A percentile compares a stretch with the other conserved stretches of the same genome.
These are phyloP conservation scores for Fusarium sp. DNA, from an alignment of 2,329 filamentous ascomycete genomes.

Conservation along the genomic window DNA sequence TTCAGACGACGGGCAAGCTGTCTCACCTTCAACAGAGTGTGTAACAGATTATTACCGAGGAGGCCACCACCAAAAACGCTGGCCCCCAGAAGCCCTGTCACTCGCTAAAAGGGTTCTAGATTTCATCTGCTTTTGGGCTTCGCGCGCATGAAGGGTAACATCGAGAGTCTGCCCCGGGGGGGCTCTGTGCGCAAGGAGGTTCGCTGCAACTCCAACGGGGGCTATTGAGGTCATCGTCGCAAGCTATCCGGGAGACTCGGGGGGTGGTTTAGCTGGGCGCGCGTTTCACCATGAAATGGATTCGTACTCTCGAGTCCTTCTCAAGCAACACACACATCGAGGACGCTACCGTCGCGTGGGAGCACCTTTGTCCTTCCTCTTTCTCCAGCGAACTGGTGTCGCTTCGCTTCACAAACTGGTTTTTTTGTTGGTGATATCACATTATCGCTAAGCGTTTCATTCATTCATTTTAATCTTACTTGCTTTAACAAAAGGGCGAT, in stretches of 20 bases:
- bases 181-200: conserved; percentile 27
- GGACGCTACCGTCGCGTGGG: conserved; percentile 8
- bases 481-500: conserved; percentile 13
- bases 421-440: conserved; percentile 22
- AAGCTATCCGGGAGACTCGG: conserved; percentile 5
- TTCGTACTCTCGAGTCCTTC: not conserved
- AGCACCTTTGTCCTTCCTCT: conserved; percentile 18
- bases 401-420: conserved; percentile 23
- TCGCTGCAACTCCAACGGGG: not conserved
- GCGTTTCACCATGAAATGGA: conserved; percentile 33
- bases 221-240: not conserved
- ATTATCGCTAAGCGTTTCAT: conserved; percentile 29
- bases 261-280: not conserved
- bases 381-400: conserved; percentile 26
- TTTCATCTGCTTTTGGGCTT: not conserved
- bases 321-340: not conserved
- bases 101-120: conserved; percentile 28
- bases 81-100: conserved; percentile 19
- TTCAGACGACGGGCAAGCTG: conserved; percentile 40
- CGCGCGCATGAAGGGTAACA: conserved; percentile 9
- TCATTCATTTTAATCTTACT: conserved; percentile 17
- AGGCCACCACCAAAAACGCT: conserved; percentile 7
- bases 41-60: conserved; percentile 23
- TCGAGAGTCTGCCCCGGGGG: not conserved
- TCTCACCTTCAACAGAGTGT: conserved; percentile 36